Percentiles rank a stretch among this genome's conserved stretches.
Conservation (phyloP, 2,329 filamentous ascomycete genomes). For the Botrytis elliptica region DNA sequence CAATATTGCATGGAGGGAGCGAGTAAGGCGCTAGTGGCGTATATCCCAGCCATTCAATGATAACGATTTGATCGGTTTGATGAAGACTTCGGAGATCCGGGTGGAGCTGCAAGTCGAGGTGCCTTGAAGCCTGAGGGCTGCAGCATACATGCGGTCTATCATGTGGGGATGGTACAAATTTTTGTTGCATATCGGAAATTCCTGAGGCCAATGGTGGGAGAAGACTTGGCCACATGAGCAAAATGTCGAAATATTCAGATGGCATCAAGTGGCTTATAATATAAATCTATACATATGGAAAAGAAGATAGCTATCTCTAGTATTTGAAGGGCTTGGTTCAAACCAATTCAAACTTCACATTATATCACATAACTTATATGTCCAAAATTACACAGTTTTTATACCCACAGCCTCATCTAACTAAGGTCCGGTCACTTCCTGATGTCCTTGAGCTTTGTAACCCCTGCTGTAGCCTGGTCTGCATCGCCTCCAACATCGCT, state of each 20-base stretch:
- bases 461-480: slow-evolving; percentile 23
- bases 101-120: background rate
- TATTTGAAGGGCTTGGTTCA: background rate
- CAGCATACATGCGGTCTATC: background rate
- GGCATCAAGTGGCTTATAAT: background rate
- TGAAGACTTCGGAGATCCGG: background rate
- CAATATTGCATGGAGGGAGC: slow-evolving; percentile 92
- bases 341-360: background rate
- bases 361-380: background rate
- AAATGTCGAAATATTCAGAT: background rate
- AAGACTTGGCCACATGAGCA: background rate
- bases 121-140: background rate
- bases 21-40: slow-evolving; percentile 77
- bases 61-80: background rate
- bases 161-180: slow-evolving; percentile 15
- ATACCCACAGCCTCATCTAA: slow-evolving; percentile 12
- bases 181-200: slow-evolving; percentile 20
- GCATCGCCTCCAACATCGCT: slow-evolving; percentile 28
- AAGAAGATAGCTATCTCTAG: background rate
- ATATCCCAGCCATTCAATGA: slow-evolving; percentile 46
- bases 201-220: slow-evolving; percentile 10
- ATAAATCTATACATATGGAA: background rate
- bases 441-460: slow-evolving; percentile 8
- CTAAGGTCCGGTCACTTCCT: slow-evolving; percentile 15
- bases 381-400: background rate